Conservation (phyloP, 768 basidiomycete genomes). For the Tulasnella sp. region DNA sequence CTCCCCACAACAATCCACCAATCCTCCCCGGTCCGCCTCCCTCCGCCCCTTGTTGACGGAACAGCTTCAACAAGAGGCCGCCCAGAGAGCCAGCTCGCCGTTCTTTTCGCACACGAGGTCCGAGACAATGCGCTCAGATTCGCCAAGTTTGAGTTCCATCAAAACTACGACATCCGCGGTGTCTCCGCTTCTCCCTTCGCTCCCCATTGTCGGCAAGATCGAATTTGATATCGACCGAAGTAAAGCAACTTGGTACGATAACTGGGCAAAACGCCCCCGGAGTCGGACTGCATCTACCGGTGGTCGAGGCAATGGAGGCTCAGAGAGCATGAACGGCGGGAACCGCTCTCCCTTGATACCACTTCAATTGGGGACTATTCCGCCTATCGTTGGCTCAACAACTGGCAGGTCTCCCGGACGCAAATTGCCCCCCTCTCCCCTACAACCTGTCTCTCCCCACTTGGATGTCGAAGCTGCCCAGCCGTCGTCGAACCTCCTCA, state of each 20-base stretch:
- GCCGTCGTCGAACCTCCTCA: slow-evolving; percentile 10
- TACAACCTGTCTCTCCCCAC: not conserved
- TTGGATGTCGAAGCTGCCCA: slow-evolving; percentile 13
- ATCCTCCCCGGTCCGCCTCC: not conserved
- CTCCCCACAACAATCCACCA: not conserved
- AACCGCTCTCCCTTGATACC: slow-evolving; percentile 4
- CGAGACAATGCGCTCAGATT: slow-evolving; percentile 16
- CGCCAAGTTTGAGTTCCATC: not conserved
- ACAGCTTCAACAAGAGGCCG: not conserved
- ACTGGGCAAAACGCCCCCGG: slow-evolving; percentile 49
- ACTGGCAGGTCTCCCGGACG: not conserved
- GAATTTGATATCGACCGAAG: slow-evolving; percentile 87
- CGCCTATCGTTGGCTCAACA: not conserved
- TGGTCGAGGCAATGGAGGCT: not conserved
- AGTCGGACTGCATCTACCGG: not conserved
- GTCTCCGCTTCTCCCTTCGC: slow-evolving; percentile 57
- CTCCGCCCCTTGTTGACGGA: not conserved
- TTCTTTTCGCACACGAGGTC: not conserved
- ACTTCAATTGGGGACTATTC: not conserved
- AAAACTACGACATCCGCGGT: slow-evolving; percentile 12
- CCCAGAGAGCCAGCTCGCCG: not conserved
- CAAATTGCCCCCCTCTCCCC: slow-evolving; percentile 10
- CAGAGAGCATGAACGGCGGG: not conserved
- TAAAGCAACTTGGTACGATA: slow-evolving; percentile 78
- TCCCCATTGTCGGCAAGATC: slow-evolving; percentile 85